Evolutionary conservation across 805 yeast genomes (phyloP).

Genomic region (Ogataea populi-albae): DNA sequence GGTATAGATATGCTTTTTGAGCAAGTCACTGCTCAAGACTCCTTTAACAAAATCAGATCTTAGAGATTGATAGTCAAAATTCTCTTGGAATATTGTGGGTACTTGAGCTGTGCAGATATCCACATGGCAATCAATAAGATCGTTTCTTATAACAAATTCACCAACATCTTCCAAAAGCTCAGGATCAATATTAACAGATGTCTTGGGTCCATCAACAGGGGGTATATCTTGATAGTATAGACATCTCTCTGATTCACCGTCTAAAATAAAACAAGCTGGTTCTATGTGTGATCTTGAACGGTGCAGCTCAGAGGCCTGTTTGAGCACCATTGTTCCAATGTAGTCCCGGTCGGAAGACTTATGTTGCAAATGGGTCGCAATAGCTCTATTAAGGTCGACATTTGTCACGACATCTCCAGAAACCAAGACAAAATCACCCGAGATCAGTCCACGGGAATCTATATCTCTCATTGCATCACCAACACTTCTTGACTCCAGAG

Average conservation of each 20-base stretch:
- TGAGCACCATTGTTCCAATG: conserved; percentile 89
- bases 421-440: conserved; percentile 84
- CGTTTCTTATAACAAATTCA: conserved; percentile 82
- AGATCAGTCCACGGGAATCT: conserved; percentile 84
- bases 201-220: conserved; percentile 42
- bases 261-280: conserved; percentile 82
- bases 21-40: conserved; percentile 81
- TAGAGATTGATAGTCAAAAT: conserved; percentile 87
- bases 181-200: conserved; percentile 67
- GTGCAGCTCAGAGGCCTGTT: conserved; percentile 81
- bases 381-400: conserved; percentile 70
- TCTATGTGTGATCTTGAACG: conserved; percentile 78
- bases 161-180: conserved; percentile 76
- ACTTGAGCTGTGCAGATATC: conserved; percentile 94
- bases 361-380: conserved; percentile 70
- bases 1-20: conserved; percentile 88
- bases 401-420: conserved; percentile 97
- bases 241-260: conserved; percentile 70
- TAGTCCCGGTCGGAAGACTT: conserved; percentile 81
- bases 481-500: conserved; percentile 84
- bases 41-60: conserved; percentile 89
- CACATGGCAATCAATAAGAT: conserved; percentile 92
- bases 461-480: conserved; percentile 98
- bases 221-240: conserved; percentile 81
- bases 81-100: conserved; percentile 93